phyloP scores from a whole-genome alignment of 108 stramenopile species.

The Cylindrotheca closterium region DNA sequence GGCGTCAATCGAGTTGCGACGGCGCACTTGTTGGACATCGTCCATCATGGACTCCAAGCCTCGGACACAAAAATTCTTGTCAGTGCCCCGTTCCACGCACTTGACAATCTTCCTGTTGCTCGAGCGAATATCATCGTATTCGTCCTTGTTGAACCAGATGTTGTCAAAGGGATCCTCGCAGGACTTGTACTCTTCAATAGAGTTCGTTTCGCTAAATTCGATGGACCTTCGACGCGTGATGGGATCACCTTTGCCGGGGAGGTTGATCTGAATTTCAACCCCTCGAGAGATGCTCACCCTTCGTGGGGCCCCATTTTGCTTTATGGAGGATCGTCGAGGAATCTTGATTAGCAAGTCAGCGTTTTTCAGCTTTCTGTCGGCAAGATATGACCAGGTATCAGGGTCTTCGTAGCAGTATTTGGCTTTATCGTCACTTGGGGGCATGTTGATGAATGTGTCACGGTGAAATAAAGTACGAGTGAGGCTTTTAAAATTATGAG shows the following conservation, averaged over 20 bases:
- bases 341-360: not conserved
- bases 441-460: not conserved
- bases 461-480: too few relatives aligned
- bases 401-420: constrained; percentile 23
- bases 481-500: too few relatives aligned
- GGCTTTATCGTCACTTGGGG: not conserved
- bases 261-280: not conserved
- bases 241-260: not conserved
- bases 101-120: constrained; percentile 12
- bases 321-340: constrained; percentile 6
- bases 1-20: not conserved
- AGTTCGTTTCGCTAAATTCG: constrained; percentile 1
- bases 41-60: constrained; percentile 1
- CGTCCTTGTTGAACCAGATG: constrained; percentile 4
- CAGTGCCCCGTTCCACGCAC: constrained; percentile 9
- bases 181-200: not conserved
- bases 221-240: constrained; percentile 8
- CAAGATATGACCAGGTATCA: constrained; percentile 1
- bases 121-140: constrained; percentile 7
- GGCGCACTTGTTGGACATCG: not conserved
- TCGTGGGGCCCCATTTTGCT: constrained; percentile 3
- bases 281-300: not conserved
- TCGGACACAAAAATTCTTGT: constrained; percentile 20
- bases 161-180: not conserved
- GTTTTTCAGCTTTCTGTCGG: not conserved